These are phyloP conservation scores for Pezicula carpinea DNA, from an alignment of 2,329 filamentous ascomycete species.

Conservation along the genomic window DNA sequence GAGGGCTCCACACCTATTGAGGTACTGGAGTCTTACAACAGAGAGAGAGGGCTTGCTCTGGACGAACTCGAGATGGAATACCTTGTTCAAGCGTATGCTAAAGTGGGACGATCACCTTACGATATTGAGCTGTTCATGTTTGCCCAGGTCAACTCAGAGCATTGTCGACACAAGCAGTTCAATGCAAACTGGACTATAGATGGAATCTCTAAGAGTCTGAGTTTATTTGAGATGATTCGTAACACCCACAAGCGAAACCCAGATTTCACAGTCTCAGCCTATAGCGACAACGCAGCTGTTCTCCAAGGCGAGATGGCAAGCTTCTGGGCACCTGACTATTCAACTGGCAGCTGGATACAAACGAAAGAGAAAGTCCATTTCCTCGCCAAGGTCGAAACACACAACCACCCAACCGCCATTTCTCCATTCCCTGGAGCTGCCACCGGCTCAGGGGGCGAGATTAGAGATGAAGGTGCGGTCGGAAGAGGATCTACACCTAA, in stretches of 20 bases:
- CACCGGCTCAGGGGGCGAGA: constrained; percentile 92
- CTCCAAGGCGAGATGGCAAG: constrained; percentile 66
- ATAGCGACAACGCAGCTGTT: constrained; percentile 97
- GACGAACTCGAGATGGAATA: constrained; percentile 91
- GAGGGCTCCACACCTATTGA: constrained; percentile 61
- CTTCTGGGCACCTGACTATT: constrained; percentile 84
- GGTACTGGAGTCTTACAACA: constrained; percentile 78
- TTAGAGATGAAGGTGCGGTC: constrained; percentile 91
- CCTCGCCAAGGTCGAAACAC: constrained; percentile 92
- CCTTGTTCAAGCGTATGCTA: constrained; percentile 76
- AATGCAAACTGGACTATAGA: constrained; percentile 97
- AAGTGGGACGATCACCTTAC: constrained; percentile 53
- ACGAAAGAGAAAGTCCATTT: constrained; percentile 84
- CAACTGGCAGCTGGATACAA: constrained; percentile 82
- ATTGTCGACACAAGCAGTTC: constrained; percentile 80
- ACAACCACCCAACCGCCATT: constrained; percentile 96
- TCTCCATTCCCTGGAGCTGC: constrained; percentile 90
- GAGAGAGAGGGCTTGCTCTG: constrained; percentile 76
- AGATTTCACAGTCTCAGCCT: constrained; percentile 84
- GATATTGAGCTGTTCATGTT: constrained; percentile 99
- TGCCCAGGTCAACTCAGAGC: constrained; percentile 97
- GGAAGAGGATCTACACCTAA: constrained; percentile 90
- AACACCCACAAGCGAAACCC: constrained; percentile 87
- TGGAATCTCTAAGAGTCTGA: constrained; percentile 71
- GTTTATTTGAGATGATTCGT: constrained; percentile 91